Evolutionary conservation across 768 basidiomycete genomes (phyloP).

Genomic region (Stropharia rugosoannulata): DNA sequence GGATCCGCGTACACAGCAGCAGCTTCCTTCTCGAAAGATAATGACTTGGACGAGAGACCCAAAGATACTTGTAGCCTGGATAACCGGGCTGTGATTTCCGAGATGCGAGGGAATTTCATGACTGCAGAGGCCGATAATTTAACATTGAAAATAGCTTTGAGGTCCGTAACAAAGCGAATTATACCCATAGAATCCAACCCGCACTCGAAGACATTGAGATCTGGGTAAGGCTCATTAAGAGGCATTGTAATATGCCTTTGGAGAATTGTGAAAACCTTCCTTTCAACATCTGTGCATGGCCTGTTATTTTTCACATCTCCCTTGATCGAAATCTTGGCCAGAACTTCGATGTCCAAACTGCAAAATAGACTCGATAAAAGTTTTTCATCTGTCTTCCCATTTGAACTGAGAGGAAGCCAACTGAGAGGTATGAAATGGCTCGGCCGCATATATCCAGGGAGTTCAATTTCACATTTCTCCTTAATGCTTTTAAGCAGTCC

Average conservation of each 20-base stretch:
- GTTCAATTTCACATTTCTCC: conserved; percentile 35
- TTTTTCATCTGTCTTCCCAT: conserved; percentile 36
- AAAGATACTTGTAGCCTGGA: not conserved
- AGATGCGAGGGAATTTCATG: conserved; percentile 27
- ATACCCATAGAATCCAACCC: conserved; percentile 31
- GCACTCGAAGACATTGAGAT: conserved; percentile 29
- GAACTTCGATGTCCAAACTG: conserved; percentile 20
- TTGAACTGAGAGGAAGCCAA: conserved; percentile 45
- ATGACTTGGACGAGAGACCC: not conserved
- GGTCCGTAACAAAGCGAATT: conserved; percentile 25
- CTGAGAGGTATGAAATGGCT: conserved; percentile 46
- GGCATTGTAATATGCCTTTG: conserved; percentile 19
- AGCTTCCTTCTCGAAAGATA: not conserved
- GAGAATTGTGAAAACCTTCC: conserved; percentile 22
- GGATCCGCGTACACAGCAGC: not conserved
- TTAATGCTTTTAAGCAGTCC: conserved; percentile 31
- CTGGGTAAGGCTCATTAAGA: conserved; percentile 16
- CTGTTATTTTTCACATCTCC: conserved; percentile 3
- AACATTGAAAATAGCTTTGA: conserved; percentile 19
- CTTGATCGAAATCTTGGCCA: conserved; percentile 20
- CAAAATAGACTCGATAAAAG: conserved; percentile 30
- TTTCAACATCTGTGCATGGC: conserved; percentile 16
- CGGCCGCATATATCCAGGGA: conserved; percentile 52
- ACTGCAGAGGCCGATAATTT: conserved; percentile 25
- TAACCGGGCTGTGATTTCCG: conserved; percentile 19